These are phyloP conservation scores for Verticillium dahliae DNA, from an alignment of 2,329 filamentous ascomycete species.

Conservation along the genomic window DNA sequence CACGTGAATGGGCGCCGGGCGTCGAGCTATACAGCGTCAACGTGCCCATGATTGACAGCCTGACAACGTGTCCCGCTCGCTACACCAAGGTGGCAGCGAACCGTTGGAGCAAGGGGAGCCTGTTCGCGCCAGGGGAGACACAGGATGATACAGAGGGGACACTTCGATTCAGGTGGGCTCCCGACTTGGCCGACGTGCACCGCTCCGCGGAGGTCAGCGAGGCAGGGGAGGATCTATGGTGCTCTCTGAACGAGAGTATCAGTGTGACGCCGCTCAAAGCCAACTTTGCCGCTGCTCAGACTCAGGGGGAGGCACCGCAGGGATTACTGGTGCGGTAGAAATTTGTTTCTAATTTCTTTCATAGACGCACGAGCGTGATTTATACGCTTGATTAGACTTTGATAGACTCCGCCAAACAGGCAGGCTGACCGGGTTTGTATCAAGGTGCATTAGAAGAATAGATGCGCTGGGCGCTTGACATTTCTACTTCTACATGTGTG, in stretches of 20 bases:
- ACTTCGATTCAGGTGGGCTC: slow-evolving; percentile 10
- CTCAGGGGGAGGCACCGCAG: background rate
- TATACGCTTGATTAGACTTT: background rate
- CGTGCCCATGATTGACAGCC: slow-evolving; percentile 57
- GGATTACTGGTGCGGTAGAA: background rate
- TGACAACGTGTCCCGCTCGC: slow-evolving; percentile 53
- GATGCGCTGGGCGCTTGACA: background rate
- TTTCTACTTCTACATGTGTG: background rate
- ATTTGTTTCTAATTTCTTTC: background rate
- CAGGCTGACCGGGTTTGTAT: background rate
- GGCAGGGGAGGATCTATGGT: slow-evolving; percentile 13
- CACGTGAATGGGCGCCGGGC: slow-evolving; percentile 46
- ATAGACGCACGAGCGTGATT: background rate
- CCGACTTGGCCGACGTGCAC: slow-evolving; percentile 11
- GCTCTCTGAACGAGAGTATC: slow-evolving; percentile 10
- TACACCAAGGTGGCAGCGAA: slow-evolving; percentile 67
- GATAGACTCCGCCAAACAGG: background rate
- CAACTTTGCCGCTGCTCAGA: slow-evolving; percentile 8
- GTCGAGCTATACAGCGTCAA: slow-evolving; percentile 64
- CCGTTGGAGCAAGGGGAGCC: slow-evolving; percentile 49
- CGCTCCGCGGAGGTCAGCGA: slow-evolving; percentile 7
- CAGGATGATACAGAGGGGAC: slow-evolving; percentile 1
- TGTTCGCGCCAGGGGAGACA: slow-evolving; percentile 9
- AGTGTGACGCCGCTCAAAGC: slow-evolving; percentile 9
- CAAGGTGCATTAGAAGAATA: background rate